These are phyloP conservation scores for Vanderwaltozyma verrucispora DNA, from an alignment of 805 yeast species.

Conservation along the genomic window DNA sequence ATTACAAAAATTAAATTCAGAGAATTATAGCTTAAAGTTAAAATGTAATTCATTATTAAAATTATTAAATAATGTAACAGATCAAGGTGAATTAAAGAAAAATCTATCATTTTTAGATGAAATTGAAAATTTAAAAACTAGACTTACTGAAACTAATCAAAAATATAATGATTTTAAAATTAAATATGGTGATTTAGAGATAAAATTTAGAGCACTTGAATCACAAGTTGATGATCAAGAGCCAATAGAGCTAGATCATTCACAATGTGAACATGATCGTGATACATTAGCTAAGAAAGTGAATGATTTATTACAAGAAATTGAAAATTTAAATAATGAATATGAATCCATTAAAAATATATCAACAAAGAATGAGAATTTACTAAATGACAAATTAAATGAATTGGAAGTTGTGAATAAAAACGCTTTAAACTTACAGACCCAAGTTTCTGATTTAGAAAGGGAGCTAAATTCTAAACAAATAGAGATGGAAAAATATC, in stretches of 20 bases:
- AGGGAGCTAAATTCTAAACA: no score
- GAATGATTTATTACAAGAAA: neutral
- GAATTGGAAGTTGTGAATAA: no score
- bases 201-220: neutral
- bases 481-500: no score
- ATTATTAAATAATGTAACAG: constrained; percentile 20
- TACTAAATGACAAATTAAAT: neutral
- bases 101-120: constrained; percentile 16
- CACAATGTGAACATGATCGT: neutral
- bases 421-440: no score
- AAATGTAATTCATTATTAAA: constrained; percentile 23
- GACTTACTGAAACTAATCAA: constrained; percentile 6
- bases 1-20: constrained; percentile 15
- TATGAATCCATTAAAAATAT: neutral
- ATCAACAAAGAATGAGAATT: neutral
- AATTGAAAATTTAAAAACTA: constrained; percentile 15
- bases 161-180: constrained; percentile 10
- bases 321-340: neutral
- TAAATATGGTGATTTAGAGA: constrained; percentile 7
- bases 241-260: neutral
- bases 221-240: neutral
- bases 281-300: constrained; percentile 4
- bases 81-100: constrained; percentile 18
- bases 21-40: constrained; percentile 21
- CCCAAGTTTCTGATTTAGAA: no score